Conservation (phyloP, 257 asterid species). For the Echites panduratus region DNA sequence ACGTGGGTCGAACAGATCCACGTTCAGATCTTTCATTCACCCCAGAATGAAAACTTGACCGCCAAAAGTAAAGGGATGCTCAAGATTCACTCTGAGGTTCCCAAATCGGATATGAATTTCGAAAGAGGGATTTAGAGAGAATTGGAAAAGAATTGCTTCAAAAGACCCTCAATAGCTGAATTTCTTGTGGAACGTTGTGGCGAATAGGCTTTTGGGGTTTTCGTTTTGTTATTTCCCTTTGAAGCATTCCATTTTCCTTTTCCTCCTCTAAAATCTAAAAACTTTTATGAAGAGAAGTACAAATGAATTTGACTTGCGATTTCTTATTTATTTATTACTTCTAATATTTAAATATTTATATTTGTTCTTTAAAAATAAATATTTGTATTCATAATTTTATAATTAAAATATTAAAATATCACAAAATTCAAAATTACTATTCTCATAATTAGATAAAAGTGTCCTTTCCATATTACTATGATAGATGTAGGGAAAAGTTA, state of each 20-base stretch:
- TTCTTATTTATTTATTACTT: background rate
- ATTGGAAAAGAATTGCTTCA: background rate
- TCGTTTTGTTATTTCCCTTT: background rate
- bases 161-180: no score
- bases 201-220: background rate
- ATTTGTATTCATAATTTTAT: no score
- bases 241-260: background rate
- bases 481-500: no score
- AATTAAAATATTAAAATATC: no score
- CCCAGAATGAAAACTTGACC: no score
- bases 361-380: no score
- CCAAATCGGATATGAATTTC: background rate
- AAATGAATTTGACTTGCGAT: background rate
- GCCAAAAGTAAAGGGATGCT: background rate
- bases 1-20: conserved; percentile 19
- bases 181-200: background rate
- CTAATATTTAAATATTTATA: no score
- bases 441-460: no score
- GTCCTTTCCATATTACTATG: no score
- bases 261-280: background rate
- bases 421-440: no score
- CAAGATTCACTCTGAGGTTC: background rate
- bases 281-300: background rate
- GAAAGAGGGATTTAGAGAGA: background rate
- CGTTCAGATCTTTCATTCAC: conserved; percentile 16